phyloP scores from a whole-genome alignment of 83 land plant species.

The Diphasiastrum complanatum region DNA sequence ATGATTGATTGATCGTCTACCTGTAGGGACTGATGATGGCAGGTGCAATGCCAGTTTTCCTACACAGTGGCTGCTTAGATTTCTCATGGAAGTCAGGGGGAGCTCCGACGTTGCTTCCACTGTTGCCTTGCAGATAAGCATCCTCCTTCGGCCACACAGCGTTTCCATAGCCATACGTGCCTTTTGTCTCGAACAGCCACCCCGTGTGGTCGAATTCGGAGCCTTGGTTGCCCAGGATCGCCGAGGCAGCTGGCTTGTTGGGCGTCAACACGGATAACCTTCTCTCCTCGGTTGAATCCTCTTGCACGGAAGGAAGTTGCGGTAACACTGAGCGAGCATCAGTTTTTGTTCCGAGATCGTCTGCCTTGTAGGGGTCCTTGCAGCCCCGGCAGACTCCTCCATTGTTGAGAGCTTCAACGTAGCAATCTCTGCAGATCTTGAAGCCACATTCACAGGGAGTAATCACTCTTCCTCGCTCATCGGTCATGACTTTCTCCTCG shows the following conservation, averaged over 20 bases:
- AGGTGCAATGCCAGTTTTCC: neutral
- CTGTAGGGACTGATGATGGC: neutral
- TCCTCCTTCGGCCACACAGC: slow-evolving; percentile 46
- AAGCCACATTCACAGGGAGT: slow-evolving; percentile 35
- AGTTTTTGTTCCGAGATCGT: slow-evolving; percentile 38
- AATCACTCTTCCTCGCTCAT: neutral
- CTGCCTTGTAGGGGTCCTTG: slow-evolving; percentile 60
- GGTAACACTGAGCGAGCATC: slow-evolving; percentile 26
- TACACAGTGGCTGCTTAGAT: neutral
- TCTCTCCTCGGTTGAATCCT: slow-evolving; percentile 9
- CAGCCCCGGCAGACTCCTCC: slow-evolving; percentile 74
- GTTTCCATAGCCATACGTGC: slow-evolving; percentile 68
- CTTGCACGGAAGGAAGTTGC: neutral
- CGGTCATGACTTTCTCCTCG: no score
- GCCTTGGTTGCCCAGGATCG: slow-evolving; percentile 21
- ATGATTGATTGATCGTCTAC: no score
- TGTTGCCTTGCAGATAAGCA: slow-evolving; percentile 27
- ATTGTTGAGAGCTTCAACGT: slow-evolving; percentile 55
- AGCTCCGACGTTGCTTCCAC: no score
- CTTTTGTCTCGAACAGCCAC: slow-evolving; percentile 63
- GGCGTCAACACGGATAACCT: slow-evolving; percentile 42
- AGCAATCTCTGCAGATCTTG: slow-evolving; percentile 80
- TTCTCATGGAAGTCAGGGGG: neutral
- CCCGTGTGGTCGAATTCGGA: slow-evolving; percentile 20
- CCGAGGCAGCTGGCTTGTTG: slow-evolving; percentile 33